These are phyloP conservation scores for Dactylellina drechsleri DNA, from an alignment of 2,329 filamentous ascomycete genomes.

Conservation along the genomic window DNA sequence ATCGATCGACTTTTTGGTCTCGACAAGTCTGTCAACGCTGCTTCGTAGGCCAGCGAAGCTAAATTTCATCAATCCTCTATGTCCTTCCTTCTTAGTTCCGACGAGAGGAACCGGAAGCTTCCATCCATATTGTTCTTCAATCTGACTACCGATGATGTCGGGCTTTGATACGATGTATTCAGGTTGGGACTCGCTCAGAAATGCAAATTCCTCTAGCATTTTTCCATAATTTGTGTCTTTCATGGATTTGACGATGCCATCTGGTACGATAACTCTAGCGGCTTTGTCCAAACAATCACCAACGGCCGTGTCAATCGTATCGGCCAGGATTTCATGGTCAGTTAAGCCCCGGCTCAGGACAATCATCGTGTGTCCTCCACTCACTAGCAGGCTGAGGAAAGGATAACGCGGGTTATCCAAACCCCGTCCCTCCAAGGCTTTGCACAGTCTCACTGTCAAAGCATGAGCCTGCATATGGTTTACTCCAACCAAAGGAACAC, in stretches of 20 bases:
- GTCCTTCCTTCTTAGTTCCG: slow-evolving; percentile 63
- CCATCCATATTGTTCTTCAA: slow-evolving; percentile 71
- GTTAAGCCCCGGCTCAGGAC: slow-evolving; percentile 76
- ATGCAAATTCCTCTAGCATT: slow-evolving; percentile 81
- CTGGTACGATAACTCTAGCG: slow-evolving; percentile 78
- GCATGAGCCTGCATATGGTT: slow-evolving; percentile 99
- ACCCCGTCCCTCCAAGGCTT: slow-evolving; percentile 66
- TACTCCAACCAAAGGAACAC: slow-evolving; percentile 82
- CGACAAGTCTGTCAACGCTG: slow-evolving; percentile 70
- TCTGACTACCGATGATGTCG: slow-evolving; percentile 49
- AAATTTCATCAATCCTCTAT: slow-evolving; percentile 68
- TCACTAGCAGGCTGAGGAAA: slow-evolving; percentile 87
- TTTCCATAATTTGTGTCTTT: slow-evolving; percentile 78
- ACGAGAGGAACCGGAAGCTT: slow-evolving; percentile 74
- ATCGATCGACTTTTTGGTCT: slow-evolving; percentile 63
- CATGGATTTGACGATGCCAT: slow-evolving; percentile 66
- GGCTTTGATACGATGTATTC: slow-evolving; percentile 30
- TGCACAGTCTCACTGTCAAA: slow-evolving; percentile 79
- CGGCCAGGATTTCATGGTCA: slow-evolving; percentile 77
- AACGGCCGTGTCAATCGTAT: slow-evolving; percentile 82
- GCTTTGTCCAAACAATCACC: slow-evolving; percentile 91
- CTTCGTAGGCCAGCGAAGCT: slow-evolving; percentile 79
- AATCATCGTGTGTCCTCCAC: slow-evolving; percentile 90
- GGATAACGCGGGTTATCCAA: slow-evolving; percentile 72
- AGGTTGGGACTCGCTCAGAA: slow-evolving; percentile 64